Conservation (phyloP, 768 basidiomycete genomes). For the Xerocomus spinulosus region DNA sequence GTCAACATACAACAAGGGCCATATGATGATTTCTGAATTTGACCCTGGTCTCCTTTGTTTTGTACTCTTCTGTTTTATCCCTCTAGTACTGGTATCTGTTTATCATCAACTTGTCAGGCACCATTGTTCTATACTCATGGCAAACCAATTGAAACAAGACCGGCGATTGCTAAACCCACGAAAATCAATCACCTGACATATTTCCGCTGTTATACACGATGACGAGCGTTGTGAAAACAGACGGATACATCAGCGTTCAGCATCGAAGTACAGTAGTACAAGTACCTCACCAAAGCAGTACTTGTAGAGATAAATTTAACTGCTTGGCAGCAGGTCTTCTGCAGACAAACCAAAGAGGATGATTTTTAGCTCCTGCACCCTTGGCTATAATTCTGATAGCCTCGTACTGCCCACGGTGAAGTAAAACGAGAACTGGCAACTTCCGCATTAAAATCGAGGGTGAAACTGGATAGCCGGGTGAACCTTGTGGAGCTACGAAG, state of each 20-base stretch:
- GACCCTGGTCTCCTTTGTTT: constrained; percentile 6
- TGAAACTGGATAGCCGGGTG: constrained; percentile 7
- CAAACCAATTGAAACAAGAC: neutral
- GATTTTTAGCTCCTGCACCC: too few species aligned
- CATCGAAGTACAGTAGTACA: too few species aligned
- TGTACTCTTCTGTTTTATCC: constrained; percentile 17
- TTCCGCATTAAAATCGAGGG: neutral
- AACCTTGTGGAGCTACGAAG: constrained; percentile 2
- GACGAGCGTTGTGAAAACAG: too few species aligned
- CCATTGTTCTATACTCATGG: neutral
- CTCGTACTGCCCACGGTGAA: neutral
- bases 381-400: neutral
- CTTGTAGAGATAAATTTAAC: too few species aligned
- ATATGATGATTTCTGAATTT: constrained; percentile 3
- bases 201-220: too few species aligned
- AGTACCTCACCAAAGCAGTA: too few species aligned
- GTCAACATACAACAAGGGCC: constrained; percentile 1
- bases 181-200: too few species aligned
- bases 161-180: neutral
- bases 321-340: neutral
- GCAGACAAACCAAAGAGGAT: too few species aligned
- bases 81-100: constrained; percentile 6
- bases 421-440: neutral
- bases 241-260: too few species aligned
- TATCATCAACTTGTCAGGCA: constrained; percentile 6